A percentile compares a stretch with the other conserved stretches of the same genome.
phyloP scores from a whole-genome alignment of 345 rosid genomes.

The Eucalyptus cladocalyx region DNA sequence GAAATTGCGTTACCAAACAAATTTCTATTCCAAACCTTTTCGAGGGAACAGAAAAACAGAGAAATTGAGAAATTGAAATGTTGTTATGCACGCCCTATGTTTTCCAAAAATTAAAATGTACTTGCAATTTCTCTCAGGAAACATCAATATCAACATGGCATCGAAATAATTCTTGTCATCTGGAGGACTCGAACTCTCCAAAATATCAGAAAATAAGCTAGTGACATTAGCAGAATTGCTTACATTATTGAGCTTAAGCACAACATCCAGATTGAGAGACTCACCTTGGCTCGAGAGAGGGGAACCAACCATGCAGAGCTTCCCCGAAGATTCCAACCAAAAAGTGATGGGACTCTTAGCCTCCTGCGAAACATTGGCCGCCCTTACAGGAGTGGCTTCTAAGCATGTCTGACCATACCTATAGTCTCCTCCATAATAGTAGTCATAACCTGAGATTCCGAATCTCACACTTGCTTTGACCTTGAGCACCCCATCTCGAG shows the following conservation, averaged over 20 bases:
- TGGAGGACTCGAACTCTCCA: conserved; percentile 16
- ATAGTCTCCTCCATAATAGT: neutral
- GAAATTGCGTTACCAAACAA: no score
- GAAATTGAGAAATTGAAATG: no score
- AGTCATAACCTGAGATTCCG: neutral
- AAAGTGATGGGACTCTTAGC: neutral
- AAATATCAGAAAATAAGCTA: conserved; percentile 21
- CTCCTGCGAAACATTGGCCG: neutral
- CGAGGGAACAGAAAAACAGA: accelerated
- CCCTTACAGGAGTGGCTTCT: neutral
- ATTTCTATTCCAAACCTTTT: no score
- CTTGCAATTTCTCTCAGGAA: conserved; percentile 7
- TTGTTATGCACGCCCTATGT: neutral
- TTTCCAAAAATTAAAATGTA: neutral
- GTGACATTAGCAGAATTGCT: conserved; percentile 4
- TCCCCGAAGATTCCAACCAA: conserved; percentile 22
- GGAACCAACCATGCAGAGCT: conserved; percentile 41
- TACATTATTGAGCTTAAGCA: conserved; percentile 29
- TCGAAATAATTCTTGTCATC: conserved; percentile 14
- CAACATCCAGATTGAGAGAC: conserved; percentile 1
- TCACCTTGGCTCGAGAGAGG: neutral
- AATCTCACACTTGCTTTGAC: conserved; percentile 1
- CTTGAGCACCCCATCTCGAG: neutral
- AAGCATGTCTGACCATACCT: neutral
- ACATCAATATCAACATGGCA: conserved; percentile 13